phyloP scores from a whole-genome alignment of 768 basidiomycete genomes.

The Agrocybe praecox region DNA sequence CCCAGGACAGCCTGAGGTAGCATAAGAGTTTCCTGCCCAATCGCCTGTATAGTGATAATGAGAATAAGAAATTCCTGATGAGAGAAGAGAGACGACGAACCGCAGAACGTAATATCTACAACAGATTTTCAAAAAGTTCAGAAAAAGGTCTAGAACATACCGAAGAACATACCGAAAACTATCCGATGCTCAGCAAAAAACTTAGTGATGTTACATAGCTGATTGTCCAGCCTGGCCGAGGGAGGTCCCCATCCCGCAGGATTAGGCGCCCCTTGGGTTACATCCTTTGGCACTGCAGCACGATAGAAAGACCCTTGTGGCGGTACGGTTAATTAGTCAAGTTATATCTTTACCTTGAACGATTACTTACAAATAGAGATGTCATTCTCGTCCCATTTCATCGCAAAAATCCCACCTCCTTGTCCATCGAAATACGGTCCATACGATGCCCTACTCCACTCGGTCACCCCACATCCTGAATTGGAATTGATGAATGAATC shows the following conservation, averaged over 20 bases:
- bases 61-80: neutral
- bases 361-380: constrained; percentile 71
- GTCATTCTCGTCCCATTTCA: constrained; percentile 84
- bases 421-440: constrained; percentile 80
- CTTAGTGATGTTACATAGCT: constrained; percentile 55
- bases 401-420: constrained; percentile 84
- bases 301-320: constrained; percentile 80
- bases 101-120: neutral
- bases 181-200: constrained; percentile 75
- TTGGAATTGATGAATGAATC: constrained; percentile 55
- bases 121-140: neutral
- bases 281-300: constrained; percentile 71
- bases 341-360: constrained; percentile 9
- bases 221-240: constrained; percentile 58
- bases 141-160: neutral
- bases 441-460: constrained; percentile 83
- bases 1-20: constrained; percentile 73
- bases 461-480: constrained; percentile 77
- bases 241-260: constrained; percentile 73
- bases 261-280: constrained; percentile 58
- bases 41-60: constrained; percentile 49
- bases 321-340: neutral
- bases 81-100: neutral
- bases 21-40: constrained; percentile 85
- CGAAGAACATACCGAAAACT: constrained; percentile 65